Percentiles rank a stretch among this genome's conserved stretches.
Conservation (phyloP, 1,284 basidiomycete species). For the Boletus semigastroideus region DNA sequence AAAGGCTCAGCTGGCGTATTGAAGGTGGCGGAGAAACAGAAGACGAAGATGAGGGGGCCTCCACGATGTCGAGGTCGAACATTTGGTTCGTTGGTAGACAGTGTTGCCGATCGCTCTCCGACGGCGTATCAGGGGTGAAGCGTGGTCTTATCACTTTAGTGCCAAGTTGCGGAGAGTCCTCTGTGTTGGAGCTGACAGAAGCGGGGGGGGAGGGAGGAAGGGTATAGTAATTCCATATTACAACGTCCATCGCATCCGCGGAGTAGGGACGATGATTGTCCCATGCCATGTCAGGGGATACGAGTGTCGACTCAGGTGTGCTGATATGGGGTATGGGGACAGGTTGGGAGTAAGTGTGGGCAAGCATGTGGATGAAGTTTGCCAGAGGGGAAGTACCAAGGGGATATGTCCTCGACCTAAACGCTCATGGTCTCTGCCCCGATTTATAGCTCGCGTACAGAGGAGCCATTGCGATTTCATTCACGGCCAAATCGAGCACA, state of each 20-base stretch:
- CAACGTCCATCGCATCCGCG: slow-evolving; percentile 39
- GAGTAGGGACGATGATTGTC: slow-evolving; percentile 44
- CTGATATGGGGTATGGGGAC: slow-evolving; percentile 57
- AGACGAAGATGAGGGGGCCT: slow-evolving; percentile 35
- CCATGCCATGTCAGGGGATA: slow-evolving; percentile 44
- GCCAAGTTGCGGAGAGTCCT: slow-evolving; percentile 48
- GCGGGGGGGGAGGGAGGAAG: slow-evolving; percentile 53
- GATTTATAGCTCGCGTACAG: slow-evolving; percentile 35
- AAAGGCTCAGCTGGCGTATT: slow-evolving; percentile 30
- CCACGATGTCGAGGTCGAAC: slow-evolving; percentile 53
- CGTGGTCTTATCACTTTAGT: slow-evolving; percentile 51
- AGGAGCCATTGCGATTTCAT: slow-evolving; percentile 25
- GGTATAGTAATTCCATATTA: slow-evolving; percentile 46
- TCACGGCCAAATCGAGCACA: slow-evolving; percentile 35
- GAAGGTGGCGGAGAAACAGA: slow-evolving; percentile 39
- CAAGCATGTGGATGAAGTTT: slow-evolving; percentile 12
- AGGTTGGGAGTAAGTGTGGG: slow-evolving; percentile 34
- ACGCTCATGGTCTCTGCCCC: slow-evolving; percentile 20
- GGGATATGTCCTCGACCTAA: slow-evolving; percentile 21
- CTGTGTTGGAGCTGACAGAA: slow-evolving; percentile 43
- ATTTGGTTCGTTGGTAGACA: slow-evolving; percentile 70
- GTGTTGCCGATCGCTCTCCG: slow-evolving; percentile 47
- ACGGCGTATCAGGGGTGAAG: slow-evolving; percentile 43
- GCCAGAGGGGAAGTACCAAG: slow-evolving; percentile 9
- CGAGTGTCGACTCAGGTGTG: slow-evolving; percentile 52